Evolutionary conservation across 129 eudicot genomes (phyloP), one percentile per base, ranked within the genome.

Genomic region (Sambucus nigra): DNA sequence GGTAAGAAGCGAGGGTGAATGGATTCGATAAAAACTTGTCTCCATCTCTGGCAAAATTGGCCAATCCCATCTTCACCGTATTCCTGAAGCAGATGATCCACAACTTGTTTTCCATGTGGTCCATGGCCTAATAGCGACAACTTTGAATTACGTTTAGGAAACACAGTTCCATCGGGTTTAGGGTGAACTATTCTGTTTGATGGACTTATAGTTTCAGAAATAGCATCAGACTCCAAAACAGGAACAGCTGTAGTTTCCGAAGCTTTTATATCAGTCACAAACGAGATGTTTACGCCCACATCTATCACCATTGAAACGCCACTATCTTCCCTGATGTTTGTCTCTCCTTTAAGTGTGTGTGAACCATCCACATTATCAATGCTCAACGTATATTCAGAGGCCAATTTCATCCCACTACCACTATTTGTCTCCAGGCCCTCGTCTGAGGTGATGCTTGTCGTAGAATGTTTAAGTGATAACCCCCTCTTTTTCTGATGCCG

Each of bases 31-130:
- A 92, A 86, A 22, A 92, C 87, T 62, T 79, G 91, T 66, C 96
- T 79, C 95, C 95, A 92, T 72, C 94, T 91, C 69, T 86, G 95
- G 55, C 99, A 92, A 86, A 92, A 86, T 25, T 82, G 75, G 21
- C 74, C 80, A 56, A 92, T 64, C 53, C 99, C 99, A 42, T 82
- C 84, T 47, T 92, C 99, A 22, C 99, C 96, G 51, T 79, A 55
- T 47, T 82, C 77, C 61, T 77, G 77, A 18, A 92, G 68, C 63
- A 92, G 67, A 55, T 66, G 57, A 38, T 69, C 84, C 23, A 92
- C 94, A 25, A 92, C 94, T 70, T 92, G 89, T 47, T 92, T 79
- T 48, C 99, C 99, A 63, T 82, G 99, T 9, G 99, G 96, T 9
- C 99, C 99, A 62, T 92, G 99, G 47, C 99, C 99, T 64, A 92